phyloP scores from a whole-genome alignment of 108 stramenopile species.

The Cyclotella baltica region DNA sequence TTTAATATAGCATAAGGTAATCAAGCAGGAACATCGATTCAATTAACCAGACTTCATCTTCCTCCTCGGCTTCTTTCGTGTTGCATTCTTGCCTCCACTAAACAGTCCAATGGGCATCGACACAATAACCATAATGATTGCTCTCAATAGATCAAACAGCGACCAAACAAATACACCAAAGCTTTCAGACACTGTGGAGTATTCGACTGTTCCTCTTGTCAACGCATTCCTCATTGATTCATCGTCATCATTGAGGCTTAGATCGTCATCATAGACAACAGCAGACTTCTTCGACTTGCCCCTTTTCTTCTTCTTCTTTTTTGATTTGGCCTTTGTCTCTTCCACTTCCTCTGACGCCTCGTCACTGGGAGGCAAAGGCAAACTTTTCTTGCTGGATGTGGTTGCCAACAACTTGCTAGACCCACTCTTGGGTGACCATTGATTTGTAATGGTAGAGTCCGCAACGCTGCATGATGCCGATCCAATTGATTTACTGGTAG shows the following conservation, averaged over 20 bases:
- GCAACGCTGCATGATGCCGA: conserved; percentile 8
- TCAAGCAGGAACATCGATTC: too few species aligned
- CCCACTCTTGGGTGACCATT: background rate
- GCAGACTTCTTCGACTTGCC: conserved; percentile 4
- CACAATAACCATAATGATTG: conserved; percentile 16
- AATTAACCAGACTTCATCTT: conserved; percentile 21
- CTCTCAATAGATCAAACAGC: conserved; percentile 24
- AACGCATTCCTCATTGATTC: background rate
- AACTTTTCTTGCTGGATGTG: background rate
- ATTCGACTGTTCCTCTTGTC: background rate
- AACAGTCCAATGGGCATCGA: conserved; percentile 32
- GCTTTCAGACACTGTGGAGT: conserved; percentile 31
- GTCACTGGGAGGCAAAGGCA: background rate
- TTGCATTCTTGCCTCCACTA: conserved; percentile 3
- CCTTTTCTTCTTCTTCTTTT: conserved; percentile 29
- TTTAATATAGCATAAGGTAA: too few species aligned
- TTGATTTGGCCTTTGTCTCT: conserved; percentile 30
- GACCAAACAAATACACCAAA: conserved; percentile 24
- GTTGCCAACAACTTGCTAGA: background rate
- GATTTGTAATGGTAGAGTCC: conserved; percentile 2
- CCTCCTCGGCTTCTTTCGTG: background rate
- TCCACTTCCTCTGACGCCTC: background rate
- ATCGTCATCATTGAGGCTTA: background rate
- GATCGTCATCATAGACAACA: background rate
- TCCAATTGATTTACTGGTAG: background rate